phyloP scores from a whole-genome alignment of 2,329 filamentous ascomycete species.

The Aspergillus transmontanensis region DNA sequence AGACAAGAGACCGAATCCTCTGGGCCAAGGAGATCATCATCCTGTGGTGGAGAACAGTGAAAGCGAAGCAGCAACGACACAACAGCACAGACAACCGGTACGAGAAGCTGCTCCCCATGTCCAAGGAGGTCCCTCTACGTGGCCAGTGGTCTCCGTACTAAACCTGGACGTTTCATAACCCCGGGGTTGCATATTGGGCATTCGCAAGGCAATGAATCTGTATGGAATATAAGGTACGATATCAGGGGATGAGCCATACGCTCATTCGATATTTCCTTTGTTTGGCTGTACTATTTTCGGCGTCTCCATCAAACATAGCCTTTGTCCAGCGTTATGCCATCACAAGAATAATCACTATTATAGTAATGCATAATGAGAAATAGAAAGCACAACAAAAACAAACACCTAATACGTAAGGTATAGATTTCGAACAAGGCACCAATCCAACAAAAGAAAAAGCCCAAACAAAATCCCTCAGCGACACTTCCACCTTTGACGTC shows the following conservation, averaged over 20 bases:
- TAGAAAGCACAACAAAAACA: neutral
- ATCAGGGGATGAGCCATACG: neutral
- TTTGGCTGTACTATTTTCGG: neutral
- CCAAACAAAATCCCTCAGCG: too few relatives aligned
- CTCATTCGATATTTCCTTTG: neutral
- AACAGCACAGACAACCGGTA: neutral
- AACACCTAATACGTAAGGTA: neutral
- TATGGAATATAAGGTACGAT: neutral
- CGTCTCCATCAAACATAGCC: neutral
- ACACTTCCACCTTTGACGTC: neutral
- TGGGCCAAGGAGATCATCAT: conserved; percentile 39
- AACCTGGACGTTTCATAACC: neutral
- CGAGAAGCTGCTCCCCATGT: neutral
- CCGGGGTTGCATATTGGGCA: neutral
- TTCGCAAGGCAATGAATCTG: neutral
- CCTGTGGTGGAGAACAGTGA: conserved; percentile 36
- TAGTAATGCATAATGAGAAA: neutral
- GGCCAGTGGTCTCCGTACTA: neutral
- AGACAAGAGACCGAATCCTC: conserved; percentile 45
- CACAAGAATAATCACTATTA: neutral
- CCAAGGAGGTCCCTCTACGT: conserved; percentile 2
- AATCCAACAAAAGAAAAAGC: too few relatives aligned
- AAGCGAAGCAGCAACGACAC: conserved; percentile 19
- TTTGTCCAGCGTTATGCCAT: neutral
- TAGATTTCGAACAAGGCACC: neutral